A percentile compares a stretch with the other conserved stretches of the same genome.
phyloP scores from a whole-genome alignment of 2,329 filamentous ascomycete genomes.

The Cytospora piceicola region DNA sequence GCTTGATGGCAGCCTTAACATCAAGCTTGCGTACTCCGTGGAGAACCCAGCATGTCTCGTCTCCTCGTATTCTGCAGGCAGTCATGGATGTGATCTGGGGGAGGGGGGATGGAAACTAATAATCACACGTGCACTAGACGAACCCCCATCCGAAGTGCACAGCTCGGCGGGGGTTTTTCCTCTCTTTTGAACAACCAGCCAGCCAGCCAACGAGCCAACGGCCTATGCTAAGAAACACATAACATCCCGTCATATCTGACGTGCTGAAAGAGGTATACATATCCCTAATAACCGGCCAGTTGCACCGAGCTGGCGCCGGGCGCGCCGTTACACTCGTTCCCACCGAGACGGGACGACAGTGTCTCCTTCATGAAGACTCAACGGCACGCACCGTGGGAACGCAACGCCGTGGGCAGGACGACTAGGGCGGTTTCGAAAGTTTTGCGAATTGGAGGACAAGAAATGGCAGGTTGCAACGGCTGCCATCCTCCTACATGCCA shows the following conservation, averaged over 20 bases:
- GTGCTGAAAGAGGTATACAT: background rate
- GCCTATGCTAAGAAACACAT: background rate
- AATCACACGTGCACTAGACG: background rate
- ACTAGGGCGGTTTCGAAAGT: background rate
- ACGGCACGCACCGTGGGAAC: background rate
- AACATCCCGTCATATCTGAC: background rate
- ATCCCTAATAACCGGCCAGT: background rate
- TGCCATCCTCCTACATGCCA: background rate
- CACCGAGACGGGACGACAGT: constrained; percentile 17
- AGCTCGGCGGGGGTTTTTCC: background rate
- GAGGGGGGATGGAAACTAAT: background rate
- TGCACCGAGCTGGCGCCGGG: constrained; percentile 3
- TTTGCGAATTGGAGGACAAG: background rate
- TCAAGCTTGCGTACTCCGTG: background rate
- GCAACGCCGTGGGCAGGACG: background rate
- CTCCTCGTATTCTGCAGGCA: background rate
- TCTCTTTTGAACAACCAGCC: background rate
- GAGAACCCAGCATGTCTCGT: background rate
- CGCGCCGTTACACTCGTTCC: constrained; percentile 5
- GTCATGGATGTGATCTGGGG: background rate
- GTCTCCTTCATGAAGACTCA: constrained; percentile 7
- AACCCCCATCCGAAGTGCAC: background rate
- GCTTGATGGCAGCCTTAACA: background rate
- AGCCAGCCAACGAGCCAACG: no score
- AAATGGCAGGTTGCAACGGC: background rate